phyloP scores from a whole-genome alignment of 805 yeast genomes.

The Suhomyces vadensis region DNA sequence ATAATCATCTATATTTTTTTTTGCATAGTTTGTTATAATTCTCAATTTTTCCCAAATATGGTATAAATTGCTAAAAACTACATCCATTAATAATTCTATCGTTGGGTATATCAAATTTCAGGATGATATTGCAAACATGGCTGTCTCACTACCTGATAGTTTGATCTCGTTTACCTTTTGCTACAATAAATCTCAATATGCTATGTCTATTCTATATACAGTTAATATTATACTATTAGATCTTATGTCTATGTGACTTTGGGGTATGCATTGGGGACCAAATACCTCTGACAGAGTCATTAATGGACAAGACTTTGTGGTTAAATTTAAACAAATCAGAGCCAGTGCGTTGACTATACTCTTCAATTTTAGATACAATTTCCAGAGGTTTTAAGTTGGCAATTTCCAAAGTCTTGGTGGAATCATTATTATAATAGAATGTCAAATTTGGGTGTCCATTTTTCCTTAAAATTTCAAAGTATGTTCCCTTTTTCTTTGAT shows the following conservation, averaged over 20 bases:
- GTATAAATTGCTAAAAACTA: no score
- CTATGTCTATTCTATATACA: slow-evolving; percentile 2
- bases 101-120: no score
- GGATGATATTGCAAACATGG: no score
- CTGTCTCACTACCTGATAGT: no score
- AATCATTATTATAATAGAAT: slow-evolving; percentile 39
- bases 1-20: no score
- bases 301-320: slow-evolving; percentile 73
- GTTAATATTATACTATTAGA: slow-evolving; percentile 19
- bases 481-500: slow-evolving; percentile 58
- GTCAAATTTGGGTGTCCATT: slow-evolving; percentile 77
- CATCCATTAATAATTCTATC: no score
- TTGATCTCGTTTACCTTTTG: no score
- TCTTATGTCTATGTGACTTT: slow-evolving; percentile 41
- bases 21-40: no score
- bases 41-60: no score
- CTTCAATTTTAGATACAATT: slow-evolving; percentile 63
- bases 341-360: slow-evolving; percentile 72
- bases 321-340: slow-evolving; percentile 61
- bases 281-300: slow-evolving; percentile 87
- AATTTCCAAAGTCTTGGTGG: slow-evolving; percentile 59
- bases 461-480: slow-evolving; percentile 67
- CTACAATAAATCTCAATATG: not conserved
- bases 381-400: slow-evolving; percentile 65
- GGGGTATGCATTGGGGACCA: slow-evolving; percentile 93